phyloP scores from a whole-genome alignment of 257 asterid genomes.

The Pogostemon cablin region DNA sequence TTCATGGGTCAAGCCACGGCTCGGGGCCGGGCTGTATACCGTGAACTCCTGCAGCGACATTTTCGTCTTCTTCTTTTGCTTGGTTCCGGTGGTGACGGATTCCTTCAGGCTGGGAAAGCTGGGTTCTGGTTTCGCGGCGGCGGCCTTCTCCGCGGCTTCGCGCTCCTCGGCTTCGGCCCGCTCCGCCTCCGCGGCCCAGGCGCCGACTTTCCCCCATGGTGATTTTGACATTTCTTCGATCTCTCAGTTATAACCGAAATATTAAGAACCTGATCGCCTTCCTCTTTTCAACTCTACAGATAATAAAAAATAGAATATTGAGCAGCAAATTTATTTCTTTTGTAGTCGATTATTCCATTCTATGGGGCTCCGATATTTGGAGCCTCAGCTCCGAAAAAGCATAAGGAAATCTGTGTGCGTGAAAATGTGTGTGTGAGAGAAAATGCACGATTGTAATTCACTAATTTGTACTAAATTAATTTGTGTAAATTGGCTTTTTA shows the following conservation, averaged over 20 bases:
- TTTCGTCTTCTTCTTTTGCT: constrained; percentile 82
- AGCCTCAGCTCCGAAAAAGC: no score
- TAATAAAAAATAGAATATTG: no score
- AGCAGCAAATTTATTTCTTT: no score
- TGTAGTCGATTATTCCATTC: no score
- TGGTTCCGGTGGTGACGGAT: constrained; percentile 45
- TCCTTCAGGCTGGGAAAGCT: constrained; percentile 77
- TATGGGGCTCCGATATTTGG: no score
- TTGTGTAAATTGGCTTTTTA: no score
- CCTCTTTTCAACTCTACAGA: neutral
- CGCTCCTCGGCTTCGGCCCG: constrained; percentile 83
- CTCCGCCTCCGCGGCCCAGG: constrained; percentile 97
- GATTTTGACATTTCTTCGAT: constrained; percentile 74
- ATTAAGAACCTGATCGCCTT: constrained; percentile 5
- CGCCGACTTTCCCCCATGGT: constrained; percentile 91
- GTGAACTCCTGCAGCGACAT: constrained; percentile 82
- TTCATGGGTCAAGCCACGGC: constrained; percentile 60
- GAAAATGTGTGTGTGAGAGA: no score
- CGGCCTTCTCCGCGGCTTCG: constrained; percentile 61
- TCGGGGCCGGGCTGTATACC: constrained; percentile 39
- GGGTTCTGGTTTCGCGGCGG: constrained; percentile 49
- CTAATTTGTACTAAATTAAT: no score
- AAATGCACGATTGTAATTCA: no score
- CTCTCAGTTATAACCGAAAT: constrained; percentile 17
- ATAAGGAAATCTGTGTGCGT: no score